Percentiles rank a stretch among this genome's conserved stretches.
Conservation (phyloP, 257 asterid genomes). For the Solanum piurae region DNA sequence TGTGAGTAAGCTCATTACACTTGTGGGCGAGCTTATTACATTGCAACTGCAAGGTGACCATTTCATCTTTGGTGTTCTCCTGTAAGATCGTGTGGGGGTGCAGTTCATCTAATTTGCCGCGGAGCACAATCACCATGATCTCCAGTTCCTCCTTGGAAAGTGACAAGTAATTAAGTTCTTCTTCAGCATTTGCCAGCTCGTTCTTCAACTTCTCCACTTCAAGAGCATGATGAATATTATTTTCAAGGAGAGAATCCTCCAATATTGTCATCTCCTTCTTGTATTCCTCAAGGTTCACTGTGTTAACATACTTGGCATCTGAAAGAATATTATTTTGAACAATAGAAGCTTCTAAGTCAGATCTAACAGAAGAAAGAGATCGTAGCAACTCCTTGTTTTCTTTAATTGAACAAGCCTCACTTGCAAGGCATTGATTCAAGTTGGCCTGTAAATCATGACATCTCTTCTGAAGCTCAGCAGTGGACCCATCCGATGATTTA, state of each 20-base stretch:
- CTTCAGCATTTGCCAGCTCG: constrained; percentile 31
- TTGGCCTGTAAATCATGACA: constrained; percentile 25
- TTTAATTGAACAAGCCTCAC: constrained; percentile 35
- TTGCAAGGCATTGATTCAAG: constrained; percentile 28
- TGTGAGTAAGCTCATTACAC: constrained; percentile 45
- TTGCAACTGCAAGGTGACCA: constrained; percentile 27
- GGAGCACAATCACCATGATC: constrained; percentile 33
- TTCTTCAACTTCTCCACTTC: constrained; percentile 30
- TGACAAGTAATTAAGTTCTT: constrained; percentile 30
- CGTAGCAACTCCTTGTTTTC: constrained; percentile 34
- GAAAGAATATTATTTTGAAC: constrained; percentile 50
- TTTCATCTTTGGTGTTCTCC: constrained; percentile 37
- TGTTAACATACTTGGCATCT: constrained; percentile 27
- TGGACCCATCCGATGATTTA: constrained; percentile 28
- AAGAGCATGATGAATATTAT: constrained; percentile 20
- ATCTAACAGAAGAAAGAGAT: constrained; percentile 29
- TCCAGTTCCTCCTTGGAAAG: constrained; percentile 58
- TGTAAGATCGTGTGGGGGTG: constrained; percentile 12
- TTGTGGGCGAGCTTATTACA: constrained; percentile 44
- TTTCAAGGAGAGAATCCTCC: constrained; percentile 27
- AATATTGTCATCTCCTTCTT: constrained; percentile 17
- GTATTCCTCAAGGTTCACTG: constrained; percentile 36
- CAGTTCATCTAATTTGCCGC: constrained; percentile 50
- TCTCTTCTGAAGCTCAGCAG: constrained; percentile 34
- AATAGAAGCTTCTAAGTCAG: constrained; percentile 38